A percentile compares a stretch with the other conserved stretches of the same genome.
Conservation (phyloP, 1,284 basidiomycete species). For the Ceratobasidium sp. region DNA sequence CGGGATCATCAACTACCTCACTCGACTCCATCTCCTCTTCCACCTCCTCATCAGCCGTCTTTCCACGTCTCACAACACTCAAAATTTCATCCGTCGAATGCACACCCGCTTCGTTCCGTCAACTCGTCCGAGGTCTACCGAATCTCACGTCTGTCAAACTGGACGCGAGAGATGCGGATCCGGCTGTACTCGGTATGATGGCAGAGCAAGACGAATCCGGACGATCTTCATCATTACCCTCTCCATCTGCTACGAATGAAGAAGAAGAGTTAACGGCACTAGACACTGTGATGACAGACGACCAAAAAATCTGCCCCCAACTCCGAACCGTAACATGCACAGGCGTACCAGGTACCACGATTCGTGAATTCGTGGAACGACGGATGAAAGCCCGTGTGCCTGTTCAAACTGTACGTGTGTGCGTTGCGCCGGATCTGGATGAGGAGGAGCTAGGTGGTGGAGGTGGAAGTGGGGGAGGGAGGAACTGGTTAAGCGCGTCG, state of each 20-base stretch:
- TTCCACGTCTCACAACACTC: constrained; percentile 31
- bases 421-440: constrained; percentile 11
- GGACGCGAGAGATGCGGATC: constrained; percentile 40
- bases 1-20: constrained; percentile 15
- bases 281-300: too few species aligned
- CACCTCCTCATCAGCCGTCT: constrained; percentile 4
- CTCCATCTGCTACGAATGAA: neutral
- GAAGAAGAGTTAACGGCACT: neutral
- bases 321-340: constrained; percentile 28
- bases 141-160: constrained; percentile 37
- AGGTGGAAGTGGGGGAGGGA: neutral
- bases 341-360: constrained; percentile 27
- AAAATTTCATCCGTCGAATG: constrained; percentile 41
- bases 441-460: neutral
- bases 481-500: constrained; percentile 25
- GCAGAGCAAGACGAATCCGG: constrained; percentile 7
- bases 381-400: constrained; percentile 24
- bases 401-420: constrained; percentile 34
- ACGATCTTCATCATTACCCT: too few species aligned
- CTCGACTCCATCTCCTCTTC: constrained; percentile 10
- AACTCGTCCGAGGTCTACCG: constrained; percentile 33
- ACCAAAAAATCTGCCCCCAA: constrained; percentile 26
- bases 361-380: constrained; percentile 27
- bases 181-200: constrained; percentile 1
- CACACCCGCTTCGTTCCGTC: constrained; percentile 38